Base-by-base conservation (phyloP, 2,329 filamentous ascomycete genomes). In the Ceratocystis alfenasii region DNA sequence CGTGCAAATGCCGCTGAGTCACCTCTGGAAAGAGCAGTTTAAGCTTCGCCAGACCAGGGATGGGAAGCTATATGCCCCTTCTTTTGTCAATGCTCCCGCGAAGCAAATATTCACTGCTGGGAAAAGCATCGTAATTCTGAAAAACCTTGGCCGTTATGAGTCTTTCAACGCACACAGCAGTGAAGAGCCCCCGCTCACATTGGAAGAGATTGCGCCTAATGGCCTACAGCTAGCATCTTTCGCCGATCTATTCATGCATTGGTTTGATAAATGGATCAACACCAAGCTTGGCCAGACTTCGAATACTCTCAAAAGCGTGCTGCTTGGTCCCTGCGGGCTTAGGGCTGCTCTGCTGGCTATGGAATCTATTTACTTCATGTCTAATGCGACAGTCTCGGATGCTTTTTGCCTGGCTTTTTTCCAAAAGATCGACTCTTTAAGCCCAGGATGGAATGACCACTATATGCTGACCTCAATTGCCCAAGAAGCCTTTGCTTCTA, bases 81-180 rank as follows among this genome's bases (percentile, higher is more conserved):
- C 77, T 2, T 96, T 96, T 69, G 79, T 96, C 3, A 83, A 86
- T 48, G 81, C 86, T 1, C 83, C 86, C 1, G 84, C 84, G 0
- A 76, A 78, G 28, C 88, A 86, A 68, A 90, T 96, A 46, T 93
- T 96, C 71, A 90, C 87, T 0, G 87, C 90, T 1, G 93, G 93
- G 0, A 96, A 96, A 75, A 95, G 88, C 70, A 86, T 94, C 65
- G 84, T 94, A 0, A 87, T 96, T 57, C 76, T 96, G n/a, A 87
- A 86, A 68, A 83, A 87, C 61, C 78, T 96, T 10, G 83, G 85
- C 50, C 78, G 81, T 65, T 78, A 81, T 68, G 73, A 77, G 62
- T 70, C 75, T 61, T 72, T 70, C 71, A 69, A 66, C 73, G 72
- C 73, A 65, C 66, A 74, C 68, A 50, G 45, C 10, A 65, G 53